A percentile compares a stretch with the other conserved stretches of the same genome.
These are phyloP conservation scores for Saksenaea oblongispora DNA, from an alignment of 371 early-diverging fungal genomes.

Conservation along the genomic window DNA sequence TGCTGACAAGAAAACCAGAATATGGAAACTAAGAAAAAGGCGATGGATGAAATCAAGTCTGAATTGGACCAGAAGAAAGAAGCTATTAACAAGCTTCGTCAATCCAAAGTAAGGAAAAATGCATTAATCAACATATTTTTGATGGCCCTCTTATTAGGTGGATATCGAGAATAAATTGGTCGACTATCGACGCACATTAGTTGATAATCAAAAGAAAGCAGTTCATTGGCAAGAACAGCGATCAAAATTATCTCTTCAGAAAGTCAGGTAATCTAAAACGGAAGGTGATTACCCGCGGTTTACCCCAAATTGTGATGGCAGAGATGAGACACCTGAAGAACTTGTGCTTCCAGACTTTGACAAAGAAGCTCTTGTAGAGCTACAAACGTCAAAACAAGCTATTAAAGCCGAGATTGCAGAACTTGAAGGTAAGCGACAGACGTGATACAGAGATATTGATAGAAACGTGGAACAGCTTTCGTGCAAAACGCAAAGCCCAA, in stretches of 20 bases:
- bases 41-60: slow-evolving; percentile 66
- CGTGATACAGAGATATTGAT: neutral
- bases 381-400: slow-evolving; percentile 29
- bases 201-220: slow-evolving; percentile 53
- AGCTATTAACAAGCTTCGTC: slow-evolving; percentile 67
- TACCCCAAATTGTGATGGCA: slow-evolving; percentile 5
- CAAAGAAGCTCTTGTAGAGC: slow-evolving; percentile 51
- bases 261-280: slow-evolving; percentile 1
- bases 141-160: slow-evolving; percentile 33
- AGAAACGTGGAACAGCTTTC: slow-evolving; percentile 39
- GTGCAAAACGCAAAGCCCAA: slow-evolving; percentile 82
- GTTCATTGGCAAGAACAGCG: slow-evolving; percentile 57
- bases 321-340: slow-evolving; percentile 57
- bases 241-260: slow-evolving; percentile 58
- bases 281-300: neutral
- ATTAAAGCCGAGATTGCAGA: slow-evolving; percentile 49
- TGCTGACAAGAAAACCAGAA: slow-evolving; percentile 36
- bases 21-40: slow-evolving; percentile 72
- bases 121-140: neutral
- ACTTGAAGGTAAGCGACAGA: slow-evolving; percentile 39
- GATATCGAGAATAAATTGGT: slow-evolving; percentile 66
- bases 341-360: slow-evolving; percentile 49
- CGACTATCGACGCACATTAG: slow-evolving; percentile 51
- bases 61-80: slow-evolving; percentile 67
- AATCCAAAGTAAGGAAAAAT: slow-evolving; percentile 48